phyloP scores from a whole-genome alignment of 306 rosid genomes.

The Canavalia gladiata region DNA sequence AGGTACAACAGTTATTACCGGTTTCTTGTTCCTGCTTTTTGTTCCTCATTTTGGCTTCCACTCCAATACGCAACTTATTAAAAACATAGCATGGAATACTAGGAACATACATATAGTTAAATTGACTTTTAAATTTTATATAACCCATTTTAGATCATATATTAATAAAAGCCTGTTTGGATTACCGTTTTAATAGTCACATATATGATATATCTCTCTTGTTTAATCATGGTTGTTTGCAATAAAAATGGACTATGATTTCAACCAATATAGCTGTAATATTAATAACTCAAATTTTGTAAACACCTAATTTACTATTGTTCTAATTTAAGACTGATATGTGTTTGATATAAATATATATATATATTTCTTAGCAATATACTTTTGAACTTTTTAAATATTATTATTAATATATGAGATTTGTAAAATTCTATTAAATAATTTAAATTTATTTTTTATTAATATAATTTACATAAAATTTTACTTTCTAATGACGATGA shows the following conservation, averaged over 20 bases:
- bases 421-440: background rate
- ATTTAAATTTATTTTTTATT: background rate
- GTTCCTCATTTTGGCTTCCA: constrained; percentile 40
- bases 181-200: background rate
- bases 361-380: background rate
- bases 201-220: background rate
- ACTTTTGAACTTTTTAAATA: background rate
- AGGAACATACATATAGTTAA: background rate
- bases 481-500: background rate
- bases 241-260: background rate
- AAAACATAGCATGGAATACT: background rate
- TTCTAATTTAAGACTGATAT: background rate
- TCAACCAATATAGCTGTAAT: background rate
- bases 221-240: background rate
- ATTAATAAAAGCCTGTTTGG: background rate
- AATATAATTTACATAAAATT: background rate
- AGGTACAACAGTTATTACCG: constrained; percentile 4
- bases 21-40: constrained; percentile 50
- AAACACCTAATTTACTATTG: background rate
- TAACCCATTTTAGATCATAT: background rate
- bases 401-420: background rate
- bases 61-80: background rate
- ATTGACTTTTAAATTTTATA: background rate
- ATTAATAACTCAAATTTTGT: background rate
- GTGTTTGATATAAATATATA: no score